Evolutionary conservation across 495 filamentous ascomycete species (phyloP).

Genomic region (Aspergillus baeticus): DNA sequence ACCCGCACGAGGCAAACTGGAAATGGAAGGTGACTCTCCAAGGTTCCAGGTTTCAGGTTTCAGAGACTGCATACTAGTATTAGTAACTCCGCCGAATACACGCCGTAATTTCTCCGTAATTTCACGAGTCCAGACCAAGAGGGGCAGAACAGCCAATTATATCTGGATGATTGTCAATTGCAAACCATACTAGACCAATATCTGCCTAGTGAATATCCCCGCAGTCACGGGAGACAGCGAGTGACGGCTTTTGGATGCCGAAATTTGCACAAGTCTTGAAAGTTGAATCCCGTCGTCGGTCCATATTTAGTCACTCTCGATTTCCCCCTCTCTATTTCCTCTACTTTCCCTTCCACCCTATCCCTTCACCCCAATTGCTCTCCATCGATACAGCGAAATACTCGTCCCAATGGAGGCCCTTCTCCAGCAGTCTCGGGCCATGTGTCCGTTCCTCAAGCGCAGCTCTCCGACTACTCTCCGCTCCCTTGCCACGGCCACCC

Average conservation of each 20-base stretch:
- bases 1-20: not conserved
- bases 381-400: slow-evolving; percentile 13
- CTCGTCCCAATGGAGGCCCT: slow-evolving; percentile 76
- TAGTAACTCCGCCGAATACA: no score
- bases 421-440: slow-evolving; percentile 86
- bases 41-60: no score
- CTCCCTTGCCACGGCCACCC: slow-evolving; percentile 79
- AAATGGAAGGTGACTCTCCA: no score
- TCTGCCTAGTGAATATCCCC: not conserved
- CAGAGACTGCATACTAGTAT: no score
- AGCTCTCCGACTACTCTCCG: slow-evolving; percentile 87
- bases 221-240: not conserved
- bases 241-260: not conserved
- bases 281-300: not conserved
- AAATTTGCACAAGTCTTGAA: slow-evolving; percentile 3
- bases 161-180: no score
- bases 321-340: slow-evolving; percentile 6
- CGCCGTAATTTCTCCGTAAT: no score
- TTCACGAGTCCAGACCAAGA: no score
- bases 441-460: slow-evolving; percentile 97
- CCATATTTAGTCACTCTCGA: not conserved
- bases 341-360: not conserved
- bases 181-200: no score
- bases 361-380: slow-evolving; percentile 6
- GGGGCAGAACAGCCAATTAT: no score